phyloP scores from a whole-genome alignment of 371 early-diverging fungal species.

The Mortierella polycephala region DNA sequence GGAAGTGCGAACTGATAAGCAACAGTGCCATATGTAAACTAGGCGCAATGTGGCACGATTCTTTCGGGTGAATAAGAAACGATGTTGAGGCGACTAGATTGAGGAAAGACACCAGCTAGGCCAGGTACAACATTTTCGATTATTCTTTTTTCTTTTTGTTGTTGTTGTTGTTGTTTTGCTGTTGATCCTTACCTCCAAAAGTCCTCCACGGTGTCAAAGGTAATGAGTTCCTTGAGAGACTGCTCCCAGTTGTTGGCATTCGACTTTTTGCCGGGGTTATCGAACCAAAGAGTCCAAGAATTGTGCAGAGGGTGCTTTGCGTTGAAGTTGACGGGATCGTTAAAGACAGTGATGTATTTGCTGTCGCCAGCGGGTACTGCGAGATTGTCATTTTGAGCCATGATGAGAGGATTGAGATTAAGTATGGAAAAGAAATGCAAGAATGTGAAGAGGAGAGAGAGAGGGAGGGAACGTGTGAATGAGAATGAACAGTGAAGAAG shows the following conservation, averaged over 20 bases:
- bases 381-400: slow-evolving; percentile 31
- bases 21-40: background rate
- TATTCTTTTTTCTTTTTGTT: slow-evolving; percentile 33
- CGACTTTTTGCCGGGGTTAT: slow-evolving; percentile 82
- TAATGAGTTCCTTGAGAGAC: slow-evolving; percentile 85
- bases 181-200: slow-evolving; percentile 84
- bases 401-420: slow-evolving; percentile 1
- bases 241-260: slow-evolving; percentile 85
- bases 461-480: background rate
- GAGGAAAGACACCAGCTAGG: no score
- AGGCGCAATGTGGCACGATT: background rate
- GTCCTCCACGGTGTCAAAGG: slow-evolving; percentile 91
- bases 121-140: no score
- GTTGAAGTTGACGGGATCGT: slow-evolving; percentile 75
- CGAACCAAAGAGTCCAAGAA: slow-evolving; percentile 95
- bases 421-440: background rate
- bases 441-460: background rate
- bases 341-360: slow-evolving; percentile 63
- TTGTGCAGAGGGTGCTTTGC: slow-evolving; percentile 91
- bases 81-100: no score
- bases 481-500: background rate
- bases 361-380: slow-evolving; percentile 34
- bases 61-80: no score
- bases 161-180: background rate
- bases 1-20: no score